phyloP scores from a whole-genome alignment of 2,329 filamentous ascomycete genomes.

The Verticillium albo-atrum region DNA sequence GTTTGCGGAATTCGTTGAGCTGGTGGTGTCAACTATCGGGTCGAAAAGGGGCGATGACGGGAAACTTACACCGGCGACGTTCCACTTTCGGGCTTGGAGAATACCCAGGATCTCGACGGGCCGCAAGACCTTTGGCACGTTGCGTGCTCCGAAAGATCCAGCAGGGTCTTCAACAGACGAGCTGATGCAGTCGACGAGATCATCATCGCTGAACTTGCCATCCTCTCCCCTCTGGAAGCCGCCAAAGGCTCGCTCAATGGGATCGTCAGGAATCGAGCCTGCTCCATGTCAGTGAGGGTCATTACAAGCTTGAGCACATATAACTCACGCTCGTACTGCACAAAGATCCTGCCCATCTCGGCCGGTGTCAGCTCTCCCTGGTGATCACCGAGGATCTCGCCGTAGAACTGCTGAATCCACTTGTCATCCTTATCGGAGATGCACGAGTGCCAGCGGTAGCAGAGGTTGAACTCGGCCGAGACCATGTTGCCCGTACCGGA shows the following conservation, averaged over 20 bases:
- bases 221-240: constrained; percentile 59
- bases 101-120: constrained; percentile 79
- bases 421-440: constrained; percentile 71
- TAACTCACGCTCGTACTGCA: constrained; percentile 48
- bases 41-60: neutral
- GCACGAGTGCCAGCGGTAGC: constrained; percentile 83
- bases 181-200: constrained; percentile 65
- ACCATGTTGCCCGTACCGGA: constrained; percentile 77
- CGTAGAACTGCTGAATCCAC: constrained; percentile 71
- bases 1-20: constrained; percentile 58
- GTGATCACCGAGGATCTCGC: constrained; percentile 50
- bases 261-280: constrained; percentile 57
- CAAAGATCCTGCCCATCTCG: constrained; percentile 59
- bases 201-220: constrained; percentile 70
- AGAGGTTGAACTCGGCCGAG: constrained; percentile 84
- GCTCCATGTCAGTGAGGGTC: neutral
- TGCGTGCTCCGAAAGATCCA: constrained; percentile 67
- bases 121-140: constrained; percentile 69
- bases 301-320: neutral
- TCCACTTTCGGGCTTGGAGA: constrained; percentile 71
- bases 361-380: constrained; percentile 52
- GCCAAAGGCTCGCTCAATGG: constrained; percentile 63
- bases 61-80: constrained; percentile 51
- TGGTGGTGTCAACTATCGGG: neutral
- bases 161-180: constrained; percentile 73